phyloP scores from a whole-genome alignment of 106 monocot species.

The Dendrobium catenatum region DNA sequence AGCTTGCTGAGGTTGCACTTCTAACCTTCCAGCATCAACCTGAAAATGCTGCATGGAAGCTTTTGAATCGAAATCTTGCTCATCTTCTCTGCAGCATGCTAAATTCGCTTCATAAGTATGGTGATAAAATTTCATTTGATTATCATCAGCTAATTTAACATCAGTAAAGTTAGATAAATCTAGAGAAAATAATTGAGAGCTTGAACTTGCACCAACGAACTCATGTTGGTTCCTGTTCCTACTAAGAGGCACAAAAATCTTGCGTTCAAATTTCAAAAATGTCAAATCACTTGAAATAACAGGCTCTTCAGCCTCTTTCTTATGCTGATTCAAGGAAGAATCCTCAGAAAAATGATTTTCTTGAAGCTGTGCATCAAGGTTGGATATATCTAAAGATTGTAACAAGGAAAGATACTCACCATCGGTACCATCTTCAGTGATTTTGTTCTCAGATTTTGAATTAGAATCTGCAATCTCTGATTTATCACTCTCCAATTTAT shows the following conservation, averaged over 20 bases:
- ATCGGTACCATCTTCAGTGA: not conserved
- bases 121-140: not conserved
- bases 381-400: not conserved
- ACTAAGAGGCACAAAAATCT: not conserved
- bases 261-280: not conserved
- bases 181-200: not conserved
- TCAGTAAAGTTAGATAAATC: not conserved
- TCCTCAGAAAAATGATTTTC: not conserved
- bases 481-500: too few relatives aligned
- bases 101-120: not conserved
- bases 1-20: constrained; percentile 4
- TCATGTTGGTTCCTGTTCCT: not conserved
- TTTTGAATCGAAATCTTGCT: not conserved
- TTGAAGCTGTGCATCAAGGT: not conserved
- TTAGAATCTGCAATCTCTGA: too few relatives aligned
- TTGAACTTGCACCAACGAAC: not conserved
- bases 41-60: not conserved
- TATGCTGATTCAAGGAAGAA: not conserved
- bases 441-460: too few relatives aligned
- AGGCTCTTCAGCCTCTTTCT: not conserved
- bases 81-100: not conserved
- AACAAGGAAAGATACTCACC: not conserved
- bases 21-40: not conserved
- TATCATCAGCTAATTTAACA: not conserved
- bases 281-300: not conserved